These are phyloP conservation scores for Fraxinus albicans DNA, from an alignment of 305 asterid genomes.

Conservation along the genomic window DNA sequence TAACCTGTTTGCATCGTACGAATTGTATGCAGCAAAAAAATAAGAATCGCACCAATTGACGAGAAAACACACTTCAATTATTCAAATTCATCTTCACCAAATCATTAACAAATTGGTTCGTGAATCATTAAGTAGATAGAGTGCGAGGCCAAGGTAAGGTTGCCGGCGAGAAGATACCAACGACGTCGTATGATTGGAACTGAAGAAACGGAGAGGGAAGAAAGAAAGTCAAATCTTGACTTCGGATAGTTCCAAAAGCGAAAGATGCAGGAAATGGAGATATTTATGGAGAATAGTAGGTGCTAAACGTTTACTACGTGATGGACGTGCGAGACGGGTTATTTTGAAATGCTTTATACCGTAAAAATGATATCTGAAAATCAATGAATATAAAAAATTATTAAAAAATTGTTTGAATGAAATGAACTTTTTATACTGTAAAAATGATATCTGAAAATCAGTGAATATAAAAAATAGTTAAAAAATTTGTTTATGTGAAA, in stretches of 20 bases:
- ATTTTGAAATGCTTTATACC: no score
- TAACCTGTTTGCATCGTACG: slow-evolving; percentile 39
- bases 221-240: slow-evolving; percentile 16
- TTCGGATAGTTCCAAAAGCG: not conserved
- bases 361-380: no score
- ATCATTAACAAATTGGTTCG: slow-evolving; percentile 10
- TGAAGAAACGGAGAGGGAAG: not conserved
- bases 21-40: not conserved
- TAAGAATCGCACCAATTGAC: slow-evolving; percentile 22
- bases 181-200: slow-evolving; percentile 22
- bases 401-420: no score
- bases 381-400: no score
- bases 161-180: not conserved
- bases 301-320: no score
- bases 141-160: not conserved
- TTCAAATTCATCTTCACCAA: slow-evolving; percentile 11
- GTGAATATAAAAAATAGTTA: no score
- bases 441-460: no score
- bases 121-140: not conserved
- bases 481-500: no score
- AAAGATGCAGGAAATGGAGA: not conserved
- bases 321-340: no score
- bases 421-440: no score
- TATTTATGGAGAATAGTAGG: not conserved
- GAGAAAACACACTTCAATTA: not conserved